Evolutionary conservation across 768 basidiomycete genomes (phyloP), one percentile per base, ranked within the genome.

Genomic region (Termitomyces titanicus): DNA sequence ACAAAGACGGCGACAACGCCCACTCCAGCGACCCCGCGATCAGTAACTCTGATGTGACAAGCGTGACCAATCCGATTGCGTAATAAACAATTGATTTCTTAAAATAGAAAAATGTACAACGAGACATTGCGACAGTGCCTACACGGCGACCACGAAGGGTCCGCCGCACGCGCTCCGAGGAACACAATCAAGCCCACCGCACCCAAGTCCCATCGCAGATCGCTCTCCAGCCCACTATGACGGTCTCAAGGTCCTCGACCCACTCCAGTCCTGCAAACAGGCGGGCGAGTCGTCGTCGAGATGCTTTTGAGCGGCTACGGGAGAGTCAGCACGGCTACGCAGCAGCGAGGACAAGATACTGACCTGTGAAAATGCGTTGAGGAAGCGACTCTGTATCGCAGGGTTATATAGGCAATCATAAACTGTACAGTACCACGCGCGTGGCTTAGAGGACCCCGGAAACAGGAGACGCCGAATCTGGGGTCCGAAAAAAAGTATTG

Each of bases 241-340:
- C 90, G 90, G 87, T 92, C 90, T 86, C 89, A 77, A 83, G 75
- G 83, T 92, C 90, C 80, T 90, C 79, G 86, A 88, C 77, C 82
- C 78, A 74, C 86, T 64, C 82, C 82, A 80, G 74, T 87, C 88
- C 83, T 73, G 60, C 47, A 55, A 54, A 49, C 60, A 69, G 81
- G 89, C 81, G 87, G 82, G 80, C 84, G 73, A 75, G 73, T 83
- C 89, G 65, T 92, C 87, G 79, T 84, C 80, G 86, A 91, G 90
- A 92, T 92, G 90, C 90, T 92, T 92, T 89, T 82, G 67, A 75
- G 74, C 67, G 80, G 82, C 88, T 90, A 59, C 12, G 49, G 51
- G 35, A 13, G 1, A 25, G 20, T 57, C 68, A 51, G 73, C 66
- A 45, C 35, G 45, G 13, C 11, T 34, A 6, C 25, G 10, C 39